Base-by-base conservation (phyloP, 2,329 filamentous ascomycete genomes). In the Fusarium sacchari region DNA sequence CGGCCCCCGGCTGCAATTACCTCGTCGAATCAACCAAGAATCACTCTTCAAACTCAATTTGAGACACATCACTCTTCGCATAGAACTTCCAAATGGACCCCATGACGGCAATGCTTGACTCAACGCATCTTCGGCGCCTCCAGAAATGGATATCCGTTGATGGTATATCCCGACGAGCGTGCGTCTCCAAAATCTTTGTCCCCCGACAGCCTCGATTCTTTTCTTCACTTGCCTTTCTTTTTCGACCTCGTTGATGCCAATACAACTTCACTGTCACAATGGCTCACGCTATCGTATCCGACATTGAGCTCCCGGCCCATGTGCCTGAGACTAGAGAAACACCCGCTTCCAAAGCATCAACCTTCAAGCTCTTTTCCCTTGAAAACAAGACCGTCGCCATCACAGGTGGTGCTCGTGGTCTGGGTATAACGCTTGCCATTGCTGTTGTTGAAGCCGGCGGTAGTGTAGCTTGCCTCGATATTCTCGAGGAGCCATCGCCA, bases 401-500 rank as follows among this genome's bases (percentile, higher is more conserved):
- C 46, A 88, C 87, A 2, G 87, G 87, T 12, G 87, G 84, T 46
- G 86, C 83, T 14, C 84, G 86, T 22, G 86, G 87, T 20, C 80
- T 89, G 2, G 87, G 87, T 20, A 84, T 88, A 44, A 84, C 83
- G 24, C 81, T 88, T 20, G 84, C 87, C 9, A 80, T 81, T 34
- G 87, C 86, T 6, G 81, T 88, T 7, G 76, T 86, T 50, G 86
- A 88, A 72, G 84, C 85, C 20, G 85, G 86, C 22, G 86, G 84
- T 37, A 82, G 85, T 73, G 86, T 85, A 49, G 85, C 84, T 12
- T 87, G 85, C 68, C 77, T 88, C 18, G 86, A 88, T 67, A 81
- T 87, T 26, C 80, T 85, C 15, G 71, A 82, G 2, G 71, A 78
- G 30, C 83, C 83, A 30, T 79, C 80, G 50, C 77, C 76, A 34